A percentile compares a stretch with the other conserved stretches of the same genome.
These are phyloP conservation scores for Aspergillus aculeatinus DNA, from an alignment of 2,329 filamentous ascomycete species.

Conservation along the genomic window DNA sequence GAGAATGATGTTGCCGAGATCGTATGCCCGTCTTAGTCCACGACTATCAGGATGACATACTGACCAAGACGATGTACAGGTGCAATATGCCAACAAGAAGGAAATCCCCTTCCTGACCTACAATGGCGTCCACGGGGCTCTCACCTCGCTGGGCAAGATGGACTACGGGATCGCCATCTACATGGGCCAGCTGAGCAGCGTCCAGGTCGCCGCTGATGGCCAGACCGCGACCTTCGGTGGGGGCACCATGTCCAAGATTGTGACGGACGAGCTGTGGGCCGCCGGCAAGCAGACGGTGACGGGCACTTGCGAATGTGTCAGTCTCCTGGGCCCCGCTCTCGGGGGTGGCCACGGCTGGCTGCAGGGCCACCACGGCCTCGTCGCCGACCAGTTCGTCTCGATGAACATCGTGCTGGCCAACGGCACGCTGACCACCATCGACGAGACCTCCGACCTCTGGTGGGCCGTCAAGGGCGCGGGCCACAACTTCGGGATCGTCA, in stretches of 20 bases:
- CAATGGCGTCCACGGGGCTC: conserved; percentile 54
- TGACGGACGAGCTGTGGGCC: conserved; percentile 52
- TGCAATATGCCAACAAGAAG: conserved; percentile 50
- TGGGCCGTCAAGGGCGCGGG: conserved; percentile 60
- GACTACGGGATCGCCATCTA: conserved; percentile 53
- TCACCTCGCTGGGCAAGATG: conserved; percentile 52
- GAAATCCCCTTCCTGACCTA: conserved; percentile 54
- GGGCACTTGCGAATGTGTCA: conserved; percentile 55
- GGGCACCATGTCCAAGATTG: conserved; percentile 47
- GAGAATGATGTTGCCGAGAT: conserved; percentile 53
- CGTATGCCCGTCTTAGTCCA: conserved; percentile 31
- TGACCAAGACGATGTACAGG: conserved; percentile 26
- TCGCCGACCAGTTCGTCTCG: conserved; percentile 54
- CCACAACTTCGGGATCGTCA: conserved; percentile 60
- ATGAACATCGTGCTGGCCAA: conserved; percentile 54
- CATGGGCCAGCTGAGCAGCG: conserved; percentile 45
- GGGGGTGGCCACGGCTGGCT: conserved; percentile 60
- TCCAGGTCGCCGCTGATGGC: conserved; percentile 42
- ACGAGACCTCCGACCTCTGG: conserved; percentile 50
- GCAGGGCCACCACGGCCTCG: conserved; percentile 55
- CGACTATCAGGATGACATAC: not conserved
- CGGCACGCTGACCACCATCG: conserved; percentile 45
- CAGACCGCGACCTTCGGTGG: conserved; percentile 51
- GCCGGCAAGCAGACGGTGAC: conserved; percentile 54
- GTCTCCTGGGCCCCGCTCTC: conserved; percentile 51